Evolutionary conservation across 805 yeast genomes (phyloP), one percentile per base, ranked within the genome.

Genomic region (Candida ascalaphidarum): DNA sequence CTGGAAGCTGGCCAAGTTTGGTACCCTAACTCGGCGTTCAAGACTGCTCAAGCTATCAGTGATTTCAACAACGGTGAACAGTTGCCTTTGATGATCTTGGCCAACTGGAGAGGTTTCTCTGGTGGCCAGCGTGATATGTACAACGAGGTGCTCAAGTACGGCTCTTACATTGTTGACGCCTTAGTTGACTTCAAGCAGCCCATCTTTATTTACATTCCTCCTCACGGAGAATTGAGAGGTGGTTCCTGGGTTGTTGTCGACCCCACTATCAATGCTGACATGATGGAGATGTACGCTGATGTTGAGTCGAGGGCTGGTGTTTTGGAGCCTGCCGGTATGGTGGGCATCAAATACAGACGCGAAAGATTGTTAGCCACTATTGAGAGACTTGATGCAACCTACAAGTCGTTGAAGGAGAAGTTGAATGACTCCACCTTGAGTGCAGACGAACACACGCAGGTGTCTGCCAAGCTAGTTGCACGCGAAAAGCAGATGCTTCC

Each of bases 101-200:
- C 98, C 35, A 92, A 92, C 74, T 92, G 99, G 99, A 83, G 99
- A 77, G 99, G 99, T 50, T 92, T 92, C 77, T 85, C 96, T 43
- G 98, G 99, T 69, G 98, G 99, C 57, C 99, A 92, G 70, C 83
- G 96, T 55, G 99, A 92, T 61, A 92, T 92, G 99, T 94, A 81
- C 72, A 85, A 88, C 50, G 99, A 92, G 66, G 94, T 92, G 24
- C 77, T 92, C 65, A 92, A 92, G 61, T 92, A 83, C 54, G 99
- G 99, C 54, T 77, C 97, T 3, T 85, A 71, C 59, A 92, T 92
- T 61, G 99, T 92, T 40, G 99, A 92, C 55, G 96, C 98, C 10
- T 71, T 92, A 37, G 94, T 85, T 41, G 95, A 78, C 46, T 92
- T 79, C 74, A 84, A 84, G 56, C 98, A 92, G 61, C 99, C 99